These are phyloP conservation scores for Cyclocybe aegerita DNA, from an alignment of 768 basidiomycete genomes.

Conservation along the genomic window DNA sequence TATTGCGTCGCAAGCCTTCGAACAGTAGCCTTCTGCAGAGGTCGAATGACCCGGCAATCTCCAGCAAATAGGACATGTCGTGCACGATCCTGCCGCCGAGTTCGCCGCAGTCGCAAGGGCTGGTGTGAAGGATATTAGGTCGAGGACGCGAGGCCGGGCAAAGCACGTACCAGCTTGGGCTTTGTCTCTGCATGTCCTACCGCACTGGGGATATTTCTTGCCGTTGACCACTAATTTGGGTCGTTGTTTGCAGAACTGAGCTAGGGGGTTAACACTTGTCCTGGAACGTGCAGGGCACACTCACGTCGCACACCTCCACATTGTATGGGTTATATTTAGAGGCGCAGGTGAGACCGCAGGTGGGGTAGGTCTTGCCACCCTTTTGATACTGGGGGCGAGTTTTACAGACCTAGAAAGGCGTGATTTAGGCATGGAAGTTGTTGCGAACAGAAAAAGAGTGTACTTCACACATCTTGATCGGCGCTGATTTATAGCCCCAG, in stretches of 20 bases:
- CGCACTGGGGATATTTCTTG: slow-evolving; percentile 20
- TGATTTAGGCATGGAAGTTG: background rate
- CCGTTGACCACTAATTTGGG: slow-evolving; percentile 19
- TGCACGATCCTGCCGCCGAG: slow-evolving; percentile 10
- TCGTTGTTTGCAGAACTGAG: slow-evolving; percentile 18
- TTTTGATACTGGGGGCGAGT: slow-evolving; percentile 8
- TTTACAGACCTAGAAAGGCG: slow-evolving; percentile 12
- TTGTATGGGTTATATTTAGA: slow-evolving; percentile 9
- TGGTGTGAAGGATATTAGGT: background rate
- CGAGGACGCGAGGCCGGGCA: background rate
- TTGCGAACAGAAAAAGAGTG: background rate
- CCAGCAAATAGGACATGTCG: slow-evolving; percentile 27
- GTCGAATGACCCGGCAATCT: slow-evolving; percentile 2
- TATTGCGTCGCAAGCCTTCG: slow-evolving; percentile 9
- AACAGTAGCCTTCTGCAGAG: slow-evolving; percentile 17
- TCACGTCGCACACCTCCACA: slow-evolving; percentile 21
- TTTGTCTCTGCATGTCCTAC: slow-evolving; percentile 23
- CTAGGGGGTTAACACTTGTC: background rate
- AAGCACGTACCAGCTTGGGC: slow-evolving; percentile 8
- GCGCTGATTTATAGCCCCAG: background rate
- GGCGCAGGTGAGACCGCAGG: slow-evolving; percentile 22
- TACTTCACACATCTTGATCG: slow-evolving; percentile 8
- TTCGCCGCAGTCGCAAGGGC: slow-evolving; percentile 1
- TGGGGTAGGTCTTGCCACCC: slow-evolving; percentile 14
- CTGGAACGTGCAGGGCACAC: background rate